These are phyloP conservation scores for Capsicum chinense DNA, from an alignment of 257 asterid genomes.

Conservation along the genomic window DNA sequence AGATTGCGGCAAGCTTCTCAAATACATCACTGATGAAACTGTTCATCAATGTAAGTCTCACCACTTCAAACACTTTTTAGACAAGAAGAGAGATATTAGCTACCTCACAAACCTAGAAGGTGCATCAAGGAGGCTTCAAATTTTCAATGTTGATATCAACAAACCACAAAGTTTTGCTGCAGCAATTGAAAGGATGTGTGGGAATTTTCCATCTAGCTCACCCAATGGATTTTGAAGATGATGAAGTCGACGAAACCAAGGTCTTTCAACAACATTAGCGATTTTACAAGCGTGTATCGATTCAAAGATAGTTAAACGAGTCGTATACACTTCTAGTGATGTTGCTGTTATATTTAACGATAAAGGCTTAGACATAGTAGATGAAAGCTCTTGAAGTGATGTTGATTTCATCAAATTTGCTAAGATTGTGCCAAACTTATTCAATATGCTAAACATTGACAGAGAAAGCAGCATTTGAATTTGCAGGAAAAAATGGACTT, in stretches of 20 bases:
- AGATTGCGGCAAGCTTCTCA: too few species aligned
- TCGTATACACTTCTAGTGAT: too few species aligned
- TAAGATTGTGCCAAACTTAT: not conserved
- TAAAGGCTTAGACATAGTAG: not conserved
- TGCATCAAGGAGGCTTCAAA: conserved; percentile 29
- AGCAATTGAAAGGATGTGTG: conserved; percentile 36
- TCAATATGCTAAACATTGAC: not conserved
- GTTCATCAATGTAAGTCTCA: too few species aligned
- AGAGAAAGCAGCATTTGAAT: not conserved
- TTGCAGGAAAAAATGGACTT: not conserved
- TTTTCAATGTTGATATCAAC: conserved; percentile 35
- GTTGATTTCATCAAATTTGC: not conserved
- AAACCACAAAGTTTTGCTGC: conserved; percentile 28
- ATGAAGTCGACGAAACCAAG: not conserved
- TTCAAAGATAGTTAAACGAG: not conserved
- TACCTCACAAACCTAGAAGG: conserved; percentile 7
- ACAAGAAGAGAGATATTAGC: not conserved
- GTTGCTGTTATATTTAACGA: not conserved
- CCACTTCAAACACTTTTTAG: not conserved
- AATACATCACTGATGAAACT: too few species aligned
- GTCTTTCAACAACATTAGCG: not conserved
- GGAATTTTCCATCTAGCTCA: conserved; percentile 34
- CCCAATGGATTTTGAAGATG: not conserved
- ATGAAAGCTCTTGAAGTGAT: not conserved
- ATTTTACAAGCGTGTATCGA: not conserved